Percentiles rank a stretch among this genome's conserved stretches.
These are phyloP conservation scores for Hansenula anomala DNA, from an alignment of 1,139 yeast species.

Conservation along the genomic window DNA sequence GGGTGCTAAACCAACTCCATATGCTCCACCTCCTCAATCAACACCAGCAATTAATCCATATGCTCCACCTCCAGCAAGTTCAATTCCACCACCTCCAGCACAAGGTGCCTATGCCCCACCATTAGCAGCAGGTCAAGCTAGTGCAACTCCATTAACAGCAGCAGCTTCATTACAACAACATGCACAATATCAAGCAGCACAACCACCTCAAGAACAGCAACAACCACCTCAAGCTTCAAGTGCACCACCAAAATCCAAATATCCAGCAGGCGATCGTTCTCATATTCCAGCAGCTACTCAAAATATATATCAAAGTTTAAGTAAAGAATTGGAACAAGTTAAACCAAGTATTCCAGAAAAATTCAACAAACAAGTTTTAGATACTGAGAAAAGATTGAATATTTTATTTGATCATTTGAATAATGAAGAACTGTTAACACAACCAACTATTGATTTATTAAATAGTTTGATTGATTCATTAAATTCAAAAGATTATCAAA, in stretches of 20 bases:
- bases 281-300: constrained; percentile 58
- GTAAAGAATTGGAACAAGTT: constrained; percentile 51
- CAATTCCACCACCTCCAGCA: constrained; percentile 11
- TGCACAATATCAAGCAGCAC: too few species aligned
- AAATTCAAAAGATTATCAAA: constrained; percentile 46
- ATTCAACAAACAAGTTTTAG: constrained; percentile 68
- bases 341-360: constrained; percentile 75
- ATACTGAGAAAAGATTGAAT: constrained; percentile 77
- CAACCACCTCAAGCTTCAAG: constrained; percentile 8
- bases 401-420: constrained; percentile 78
- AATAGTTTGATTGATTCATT: constrained; percentile 48
- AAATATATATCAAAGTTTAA: constrained; percentile 57
- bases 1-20: constrained; percentile 32
- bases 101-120: constrained; percentile 13
- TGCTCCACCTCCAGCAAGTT: constrained; percentile 14
- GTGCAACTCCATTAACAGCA: constrained; percentile 16
- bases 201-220: constrained; percentile 5
- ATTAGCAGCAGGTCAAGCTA: constrained; percentile 7
- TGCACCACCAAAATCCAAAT: constrained; percentile 33
- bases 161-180: constrained; percentile 13
- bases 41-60: constrained; percentile 9
- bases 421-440: constrained; percentile 61
- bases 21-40: constrained; percentile 30
- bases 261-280: constrained; percentile 67
- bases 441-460: constrained; percentile 52